Evolutionary conservation across 192 early-diverging fungal species (phyloP).

Genomic region (Podila epigama): DNA sequence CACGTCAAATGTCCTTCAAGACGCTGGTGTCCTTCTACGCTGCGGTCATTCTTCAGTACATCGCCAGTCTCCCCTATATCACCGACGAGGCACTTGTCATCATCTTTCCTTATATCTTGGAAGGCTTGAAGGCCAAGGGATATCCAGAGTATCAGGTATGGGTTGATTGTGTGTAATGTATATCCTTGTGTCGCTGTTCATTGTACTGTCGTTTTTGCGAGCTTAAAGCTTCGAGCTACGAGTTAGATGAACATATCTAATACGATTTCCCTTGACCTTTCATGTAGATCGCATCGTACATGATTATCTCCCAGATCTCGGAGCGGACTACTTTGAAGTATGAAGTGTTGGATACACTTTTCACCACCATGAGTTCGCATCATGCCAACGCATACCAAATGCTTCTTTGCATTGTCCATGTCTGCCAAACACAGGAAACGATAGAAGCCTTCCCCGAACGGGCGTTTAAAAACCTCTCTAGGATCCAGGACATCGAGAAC

Average conservation of each 20-base stretch:
- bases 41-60: slow-evolving; percentile 65
- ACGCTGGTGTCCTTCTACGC: slow-evolving; percentile 74
- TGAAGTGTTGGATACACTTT: slow-evolving; percentile 54
- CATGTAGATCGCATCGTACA: slow-evolving; percentile 61
- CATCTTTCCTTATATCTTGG: slow-evolving; percentile 67
- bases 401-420: slow-evolving; percentile 57
- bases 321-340: slow-evolving; percentile 53
- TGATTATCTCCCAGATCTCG: slow-evolving; percentile 72
- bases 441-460: slow-evolving; percentile 39
- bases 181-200: too few relatives aligned
- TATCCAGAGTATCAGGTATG: slow-evolving; percentile 56
- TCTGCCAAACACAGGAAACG: slow-evolving; percentile 62
- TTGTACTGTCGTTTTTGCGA: too few relatives aligned
- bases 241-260: not conserved
- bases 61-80: slow-evolving; percentile 52
- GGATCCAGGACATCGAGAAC: slow-evolving; percentile 34
- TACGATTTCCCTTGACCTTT: not conserved
- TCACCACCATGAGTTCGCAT: slow-evolving; percentile 52
- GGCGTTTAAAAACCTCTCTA: slow-evolving; percentile 31
- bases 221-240: not conserved
- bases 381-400: slow-evolving; percentile 35
- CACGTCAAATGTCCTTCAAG: slow-evolving; percentile 49
- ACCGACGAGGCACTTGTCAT: slow-evolving; percentile 62
- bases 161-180: not conserved
- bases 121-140: slow-evolving; percentile 50